Evolutionary conservation across 495 filamentous ascomycete species (phyloP).

Genomic region (Talaromyces borbonicus): DNA sequence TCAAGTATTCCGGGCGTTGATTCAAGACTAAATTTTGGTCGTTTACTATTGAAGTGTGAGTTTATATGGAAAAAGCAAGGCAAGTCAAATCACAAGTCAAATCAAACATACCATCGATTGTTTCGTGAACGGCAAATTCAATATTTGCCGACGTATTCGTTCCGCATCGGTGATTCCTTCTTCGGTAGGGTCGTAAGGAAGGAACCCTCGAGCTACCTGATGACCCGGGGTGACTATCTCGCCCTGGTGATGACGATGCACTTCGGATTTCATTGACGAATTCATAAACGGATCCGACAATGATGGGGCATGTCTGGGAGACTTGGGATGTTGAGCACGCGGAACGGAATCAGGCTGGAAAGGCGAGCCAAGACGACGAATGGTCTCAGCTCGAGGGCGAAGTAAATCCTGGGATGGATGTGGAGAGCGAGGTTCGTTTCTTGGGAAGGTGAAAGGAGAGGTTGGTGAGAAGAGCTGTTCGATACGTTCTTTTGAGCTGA

Average conservation of each 20-base stretch:
- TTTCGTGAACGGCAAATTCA: slow-evolving; percentile 30
- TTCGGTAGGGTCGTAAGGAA: slow-evolving; percentile 30
- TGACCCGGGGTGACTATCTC: slow-evolving; percentile 1
- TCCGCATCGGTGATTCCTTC: slow-evolving; percentile 38
- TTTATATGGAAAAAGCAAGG: neutral
- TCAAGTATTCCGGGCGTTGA: neutral
- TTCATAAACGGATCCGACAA: slow-evolving; percentile 34
- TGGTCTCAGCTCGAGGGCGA: slow-evolving; percentile 22
- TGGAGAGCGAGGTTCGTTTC: slow-evolving; percentile 18
- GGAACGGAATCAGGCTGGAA: slow-evolving; percentile 32
- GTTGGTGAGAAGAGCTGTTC: slow-evolving; percentile 42
- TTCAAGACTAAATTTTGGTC: neutral
- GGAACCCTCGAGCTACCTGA: slow-evolving; percentile 8
- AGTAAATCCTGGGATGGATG: slow-evolving; percentile 22
- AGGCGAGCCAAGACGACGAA: slow-evolving; percentile 43
- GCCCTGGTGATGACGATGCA: slow-evolving; percentile 1
- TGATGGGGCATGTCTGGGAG: slow-evolving; percentile 29
- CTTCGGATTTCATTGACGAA: slow-evolving; percentile 14
- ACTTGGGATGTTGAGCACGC: slow-evolving; percentile 14
- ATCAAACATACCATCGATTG: slow-evolving; percentile 15
- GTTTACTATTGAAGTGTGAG: neutral
- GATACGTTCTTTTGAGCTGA: slow-evolving; percentile 15
- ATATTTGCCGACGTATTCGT: slow-evolving; percentile 35
- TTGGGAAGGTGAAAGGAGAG: slow-evolving; percentile 26
- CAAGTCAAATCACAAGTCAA: neutral